phyloP scores from a whole-genome alignment of 345 rosid species.

The Citrus cavaleriei region DNA sequence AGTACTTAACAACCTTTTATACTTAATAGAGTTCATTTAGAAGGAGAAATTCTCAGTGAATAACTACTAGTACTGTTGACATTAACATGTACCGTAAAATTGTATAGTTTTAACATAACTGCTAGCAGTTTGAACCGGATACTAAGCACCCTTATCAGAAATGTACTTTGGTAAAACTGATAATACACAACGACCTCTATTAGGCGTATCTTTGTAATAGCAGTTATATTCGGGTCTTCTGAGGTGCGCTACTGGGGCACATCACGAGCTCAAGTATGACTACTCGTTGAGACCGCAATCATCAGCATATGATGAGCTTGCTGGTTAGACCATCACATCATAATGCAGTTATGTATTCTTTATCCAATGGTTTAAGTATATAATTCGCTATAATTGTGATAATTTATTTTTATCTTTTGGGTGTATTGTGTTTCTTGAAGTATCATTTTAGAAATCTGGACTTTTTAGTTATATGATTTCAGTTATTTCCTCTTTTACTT shows the following conservation, averaged over 20 bases:
- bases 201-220: background rate
- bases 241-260: background rate
- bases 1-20: background rate
- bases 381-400: background rate
- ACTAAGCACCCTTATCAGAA: background rate
- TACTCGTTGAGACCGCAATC: background rate
- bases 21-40: background rate
- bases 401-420: too few species aligned
- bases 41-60: background rate
- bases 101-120: background rate
- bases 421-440: background rate
- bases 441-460: background rate
- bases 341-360: background rate
- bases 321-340: background rate
- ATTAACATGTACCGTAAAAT: too few species aligned
- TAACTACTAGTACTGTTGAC: background rate
- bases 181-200: background rate
- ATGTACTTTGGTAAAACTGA: background rate
- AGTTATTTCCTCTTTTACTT: background rate
- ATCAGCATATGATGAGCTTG: background rate
- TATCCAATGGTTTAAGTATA: background rate
- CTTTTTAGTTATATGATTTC: background rate
- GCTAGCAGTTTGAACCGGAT: background rate
- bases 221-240: background rate
- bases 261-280: background rate